Conservation (phyloP, 331 rosid genomes). For the Telfairia occidentalis region DNA sequence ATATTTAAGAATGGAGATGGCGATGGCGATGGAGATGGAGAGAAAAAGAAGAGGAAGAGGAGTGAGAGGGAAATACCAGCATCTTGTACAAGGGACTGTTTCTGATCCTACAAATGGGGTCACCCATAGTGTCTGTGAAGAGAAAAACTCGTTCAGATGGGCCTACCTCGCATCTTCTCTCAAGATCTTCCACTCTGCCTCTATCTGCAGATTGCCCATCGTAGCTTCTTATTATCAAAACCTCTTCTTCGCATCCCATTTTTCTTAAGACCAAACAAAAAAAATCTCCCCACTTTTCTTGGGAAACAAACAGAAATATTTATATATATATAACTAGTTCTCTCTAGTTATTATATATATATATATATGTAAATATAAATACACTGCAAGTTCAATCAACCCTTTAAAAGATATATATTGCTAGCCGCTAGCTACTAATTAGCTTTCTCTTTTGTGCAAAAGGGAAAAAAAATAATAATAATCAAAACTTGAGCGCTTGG, state of each 20-base stretch:
- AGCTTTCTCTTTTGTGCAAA: conserved; percentile 1
- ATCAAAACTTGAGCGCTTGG: background rate
- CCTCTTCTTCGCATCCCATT: conserved; percentile 8
- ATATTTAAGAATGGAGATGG: background rate
- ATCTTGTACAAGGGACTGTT: conserved; percentile 80
- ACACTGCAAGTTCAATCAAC: background rate
- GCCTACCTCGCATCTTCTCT: conserved; percentile 78
- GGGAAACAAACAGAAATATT: background rate
- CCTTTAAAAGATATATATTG: background rate
- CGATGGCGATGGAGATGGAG: background rate
- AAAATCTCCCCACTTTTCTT: background rate
- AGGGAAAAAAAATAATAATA: background rate
- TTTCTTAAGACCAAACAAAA: background rate
- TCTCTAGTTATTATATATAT: background rate
- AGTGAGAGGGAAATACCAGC: conserved; percentile 44
- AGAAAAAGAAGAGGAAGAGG: background rate
- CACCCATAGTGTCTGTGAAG: conserved; percentile 92
- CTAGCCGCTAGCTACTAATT: conserved; percentile 1
- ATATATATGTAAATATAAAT: too few species aligned
- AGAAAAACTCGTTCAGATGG: conserved; percentile 58
- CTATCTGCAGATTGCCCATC: conserved; percentile 32
- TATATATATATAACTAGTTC: background rate
- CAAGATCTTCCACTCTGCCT: conserved; percentile 73
- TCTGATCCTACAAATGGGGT: conserved; percentile 95
- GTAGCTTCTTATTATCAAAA: conserved; percentile 13